Evolutionary conservation across 371 early-diverging fungal species (phyloP), one percentile per base, ranked within the genome.

Genomic region (Batrachochytrium dendrobatidis): DNA sequence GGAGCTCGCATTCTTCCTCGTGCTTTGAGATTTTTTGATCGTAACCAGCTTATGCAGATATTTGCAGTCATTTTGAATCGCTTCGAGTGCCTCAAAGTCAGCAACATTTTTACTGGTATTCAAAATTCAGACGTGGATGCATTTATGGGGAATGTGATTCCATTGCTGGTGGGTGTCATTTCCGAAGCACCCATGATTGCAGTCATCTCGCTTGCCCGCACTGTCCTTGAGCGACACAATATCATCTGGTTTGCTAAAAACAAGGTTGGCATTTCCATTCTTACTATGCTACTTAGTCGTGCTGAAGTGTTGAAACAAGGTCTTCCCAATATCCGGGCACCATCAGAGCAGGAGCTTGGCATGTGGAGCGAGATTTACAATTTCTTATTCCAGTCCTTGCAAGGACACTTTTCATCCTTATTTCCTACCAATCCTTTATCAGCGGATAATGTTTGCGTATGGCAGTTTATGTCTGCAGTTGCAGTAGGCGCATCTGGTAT

Each of bases 401-500:
- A 90, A 59, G 78, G 76, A 31, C 81, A 88, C 50, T 91, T 92
- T 63, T 76, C 86, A 3, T 73, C 81, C 31, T 66, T 90, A 45
- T 90, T 94, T 73, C 84, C 88, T 10, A 75, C 91, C 20, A 61
- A 61, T 17, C 55, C 64, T 2, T 48, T 59, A 8, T 34, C 56
- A 12, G 53, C 61, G 2, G 93, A 95, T 65, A 95, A 95, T 65
- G 81, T 88, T 56, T 90, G 90, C 65, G 91, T 95, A n/a, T 97
- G 98, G 98, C 95, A 95, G 71, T 97, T 97, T 63, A 75, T 97
- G 73, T 93, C 98, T 2, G 88, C 94, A 1, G 81, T 97, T 77
- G 94, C 95, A 2, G 87, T 92, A 0, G 90, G 91, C 17, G 94
- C 96, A 0, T 65, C 77, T 1, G 85, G 89, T 0, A 86, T 87